These are phyloP conservation scores for Ploettnerulaceae sp. DNA, from an alignment of 2,329 filamentous ascomycete genomes.

Conservation along the genomic window DNA sequence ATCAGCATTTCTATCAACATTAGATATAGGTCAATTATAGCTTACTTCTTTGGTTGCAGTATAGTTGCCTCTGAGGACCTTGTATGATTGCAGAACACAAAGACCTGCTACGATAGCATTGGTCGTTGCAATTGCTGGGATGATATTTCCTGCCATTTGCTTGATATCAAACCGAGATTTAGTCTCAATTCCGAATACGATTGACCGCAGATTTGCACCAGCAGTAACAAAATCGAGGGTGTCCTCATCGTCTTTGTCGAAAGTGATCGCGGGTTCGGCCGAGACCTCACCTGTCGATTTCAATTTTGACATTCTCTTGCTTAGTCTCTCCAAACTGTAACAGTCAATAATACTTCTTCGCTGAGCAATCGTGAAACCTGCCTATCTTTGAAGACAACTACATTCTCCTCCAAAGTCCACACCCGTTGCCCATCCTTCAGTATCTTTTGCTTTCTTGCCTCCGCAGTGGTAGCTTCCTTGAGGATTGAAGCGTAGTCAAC, in stretches of 20 bases:
- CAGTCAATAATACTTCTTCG: conserved; percentile 16
- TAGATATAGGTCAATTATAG: no score
- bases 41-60: conserved; percentile 67
- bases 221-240: conserved; percentile 92
- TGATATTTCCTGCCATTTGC: conserved; percentile 99
- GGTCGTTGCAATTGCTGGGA: conserved; percentile 94
- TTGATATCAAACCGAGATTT: conserved; percentile 97
- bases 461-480: conserved; percentile 46
- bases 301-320: conserved; percentile 63
- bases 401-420: conserved; percentile 81
- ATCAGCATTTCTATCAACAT: no score
- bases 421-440: conserved; percentile 64
- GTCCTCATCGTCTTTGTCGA: conserved; percentile 96
- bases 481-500: conserved; percentile 63
- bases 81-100: conserved; percentile 89
- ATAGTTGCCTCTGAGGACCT: conserved; percentile 72
- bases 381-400: conserved; percentile 80
- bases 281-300: conserved; percentile 46
- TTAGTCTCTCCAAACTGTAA: conserved; percentile 64
- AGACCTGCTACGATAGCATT: conserved; percentile 94
- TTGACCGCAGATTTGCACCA: conserved; percentile 82
- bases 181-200: conserved; percentile 80
- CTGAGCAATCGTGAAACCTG: conserved; percentile 24
- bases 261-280: conserved; percentile 65
- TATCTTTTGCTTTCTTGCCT: conserved; percentile 45